phyloP scores from a whole-genome alignment of 1,284 basidiomycete genomes.

The Heterobasidion occidentale region DNA sequence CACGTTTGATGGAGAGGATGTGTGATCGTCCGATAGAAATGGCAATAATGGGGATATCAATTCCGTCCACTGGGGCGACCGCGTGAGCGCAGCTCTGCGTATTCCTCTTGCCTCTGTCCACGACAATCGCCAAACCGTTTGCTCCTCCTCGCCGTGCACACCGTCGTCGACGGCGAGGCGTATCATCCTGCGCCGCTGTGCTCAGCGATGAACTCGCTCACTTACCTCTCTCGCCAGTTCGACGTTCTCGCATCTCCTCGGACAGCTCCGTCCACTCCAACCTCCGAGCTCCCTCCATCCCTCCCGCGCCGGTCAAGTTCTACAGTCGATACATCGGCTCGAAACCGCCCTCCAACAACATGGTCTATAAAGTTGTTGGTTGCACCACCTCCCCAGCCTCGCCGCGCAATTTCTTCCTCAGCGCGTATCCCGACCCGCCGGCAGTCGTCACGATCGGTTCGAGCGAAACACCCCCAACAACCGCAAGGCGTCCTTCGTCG shows the following conservation, averaged over 20 bases:
- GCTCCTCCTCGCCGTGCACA: neutral
- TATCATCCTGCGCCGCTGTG: neutral
- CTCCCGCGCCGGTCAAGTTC: neutral
- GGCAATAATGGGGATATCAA: neutral
- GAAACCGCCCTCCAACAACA: neutral
- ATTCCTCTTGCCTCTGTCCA: neutral
- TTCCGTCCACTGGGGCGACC: neutral
- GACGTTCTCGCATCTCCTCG: slow-evolving; percentile 46
- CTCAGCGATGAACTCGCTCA: slow-evolving; percentile 60
- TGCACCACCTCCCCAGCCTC: slow-evolving; percentile 10
- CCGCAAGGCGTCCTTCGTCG: slow-evolving; percentile 29
- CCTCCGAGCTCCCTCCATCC: slow-evolving; percentile 3
- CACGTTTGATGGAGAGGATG: neutral
- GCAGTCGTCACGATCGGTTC: slow-evolving; percentile 6
- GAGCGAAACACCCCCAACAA: slow-evolving; percentile 12
- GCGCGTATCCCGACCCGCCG: slow-evolving; percentile 5
- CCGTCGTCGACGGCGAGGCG: slow-evolving; percentile 6
- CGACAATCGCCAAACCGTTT: neutral
- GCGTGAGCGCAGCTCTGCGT: neutral
- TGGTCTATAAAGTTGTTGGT: slow-evolving; percentile 14
- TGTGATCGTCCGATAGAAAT: neutral
- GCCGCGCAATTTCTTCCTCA: slow-evolving; percentile 9
- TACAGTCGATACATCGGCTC: neutral
- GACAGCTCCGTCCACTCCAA: slow-evolving; percentile 20
- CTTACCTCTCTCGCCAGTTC: slow-evolving; percentile 62